Percentiles rank a stretch among this genome's conserved stretches.
Evolutionary conservation across 306 rosid genomes (phyloP).

Genomic region (Dalbergia cochinchinensis): DNA sequence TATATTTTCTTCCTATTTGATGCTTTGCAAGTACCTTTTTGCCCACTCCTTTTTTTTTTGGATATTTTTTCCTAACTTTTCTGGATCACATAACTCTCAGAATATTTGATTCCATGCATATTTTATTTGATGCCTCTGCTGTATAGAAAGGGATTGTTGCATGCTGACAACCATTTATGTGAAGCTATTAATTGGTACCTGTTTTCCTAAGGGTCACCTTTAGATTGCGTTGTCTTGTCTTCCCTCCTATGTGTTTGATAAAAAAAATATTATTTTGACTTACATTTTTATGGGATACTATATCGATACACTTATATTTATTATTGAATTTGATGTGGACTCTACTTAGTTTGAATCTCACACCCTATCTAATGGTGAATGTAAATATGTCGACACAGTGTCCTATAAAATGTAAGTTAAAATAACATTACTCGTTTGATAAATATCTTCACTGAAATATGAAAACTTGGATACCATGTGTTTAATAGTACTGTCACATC

Average conservation of each 20-base stretch:
- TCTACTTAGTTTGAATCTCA: too few species aligned
- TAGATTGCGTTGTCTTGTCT: background rate
- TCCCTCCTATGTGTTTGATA: slow-evolving; percentile 14
- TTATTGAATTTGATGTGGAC: too few species aligned
- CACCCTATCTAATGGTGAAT: too few species aligned
- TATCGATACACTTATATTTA: too few species aligned
- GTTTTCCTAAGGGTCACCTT: background rate
- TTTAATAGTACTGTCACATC: background rate
- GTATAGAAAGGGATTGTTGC: background rate
- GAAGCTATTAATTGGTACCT: slow-evolving; percentile 6
- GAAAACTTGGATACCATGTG: background rate
- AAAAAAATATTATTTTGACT: too few species aligned
- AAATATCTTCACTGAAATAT: slow-evolving; percentile 17
- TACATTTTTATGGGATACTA: too few species aligned
- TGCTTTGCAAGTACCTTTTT: background rate
- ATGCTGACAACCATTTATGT: slow-evolving; percentile 10
- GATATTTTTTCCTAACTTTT: slow-evolving; percentile 18
- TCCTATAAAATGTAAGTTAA: too few species aligned
- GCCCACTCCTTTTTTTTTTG: background rate
- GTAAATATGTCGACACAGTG: too few species aligned
- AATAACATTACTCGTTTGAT: too few species aligned
- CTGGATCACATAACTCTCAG: slow-evolving; percentile 3
- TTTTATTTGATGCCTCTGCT: background rate
- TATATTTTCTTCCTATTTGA: slow-evolving; percentile 12
- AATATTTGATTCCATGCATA: slow-evolving; percentile 5